Evolutionary conservation across 139 green algal genomes (phyloP).

Genomic region (Closterium sp.): DNA sequence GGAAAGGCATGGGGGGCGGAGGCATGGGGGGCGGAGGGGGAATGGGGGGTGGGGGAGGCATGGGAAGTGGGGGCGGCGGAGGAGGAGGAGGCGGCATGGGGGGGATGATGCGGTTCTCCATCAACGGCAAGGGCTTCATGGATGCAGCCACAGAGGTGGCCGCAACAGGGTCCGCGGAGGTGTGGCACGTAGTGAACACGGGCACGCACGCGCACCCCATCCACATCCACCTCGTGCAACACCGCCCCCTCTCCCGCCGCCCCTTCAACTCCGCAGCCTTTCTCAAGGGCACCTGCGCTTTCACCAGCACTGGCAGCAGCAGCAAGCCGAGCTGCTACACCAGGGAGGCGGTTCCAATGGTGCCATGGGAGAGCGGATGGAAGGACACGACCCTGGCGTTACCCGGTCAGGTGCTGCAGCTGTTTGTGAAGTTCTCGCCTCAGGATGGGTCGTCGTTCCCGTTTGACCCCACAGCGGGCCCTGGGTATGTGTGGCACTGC

Average conservation of each 20-base stretch:
- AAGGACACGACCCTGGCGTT: conserved; percentile 19
- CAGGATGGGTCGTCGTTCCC: neutral
- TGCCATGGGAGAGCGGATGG: conserved; percentile 18
- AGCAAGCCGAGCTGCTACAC: conserved; percentile 18
- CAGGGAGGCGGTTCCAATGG: neutral
- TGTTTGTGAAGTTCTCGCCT: conserved; percentile 13
- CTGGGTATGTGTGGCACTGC: conserved; percentile 31
- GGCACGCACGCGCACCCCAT: conserved; percentile 14
- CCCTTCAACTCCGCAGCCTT: neutral
- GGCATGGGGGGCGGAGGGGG: too few relatives aligned
- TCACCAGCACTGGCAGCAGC: neutral
- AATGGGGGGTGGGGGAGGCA: too few relatives aligned
- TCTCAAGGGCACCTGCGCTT: neutral
- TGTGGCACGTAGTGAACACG: conserved; percentile 29
- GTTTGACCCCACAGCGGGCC: neutral
- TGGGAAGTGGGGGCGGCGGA: too few relatives aligned
- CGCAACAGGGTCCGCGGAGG: neutral
- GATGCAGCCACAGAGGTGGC: too few relatives aligned
- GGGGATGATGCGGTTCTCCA: too few relatives aligned
- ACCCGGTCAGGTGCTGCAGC: neutral
- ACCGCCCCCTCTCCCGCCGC: neutral
- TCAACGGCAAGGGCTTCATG: too few relatives aligned
- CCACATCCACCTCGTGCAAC: conserved; percentile 24
- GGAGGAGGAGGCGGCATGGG: too few relatives aligned
- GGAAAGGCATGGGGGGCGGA: too few relatives aligned